Evolutionary conservation across 83 land plant genomes (phyloP), one percentile per base, ranked within the genome.

Genomic region (Isoetes engelmannii): DNA sequence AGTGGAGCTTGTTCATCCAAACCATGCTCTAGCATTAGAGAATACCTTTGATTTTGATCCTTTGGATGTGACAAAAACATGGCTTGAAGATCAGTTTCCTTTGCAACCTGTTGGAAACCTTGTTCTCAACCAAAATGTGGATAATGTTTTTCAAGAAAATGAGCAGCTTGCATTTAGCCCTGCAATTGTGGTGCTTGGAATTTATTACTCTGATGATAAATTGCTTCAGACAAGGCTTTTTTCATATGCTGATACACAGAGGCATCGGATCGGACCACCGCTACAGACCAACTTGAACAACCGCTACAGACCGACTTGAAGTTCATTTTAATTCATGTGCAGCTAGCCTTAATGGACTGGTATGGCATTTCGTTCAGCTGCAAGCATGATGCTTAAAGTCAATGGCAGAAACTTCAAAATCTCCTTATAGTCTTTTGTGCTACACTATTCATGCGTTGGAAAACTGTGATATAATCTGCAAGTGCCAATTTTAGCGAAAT

Each of bases 1-100:
- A 48, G 6, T 75, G 78, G 78, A 75, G 50, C 17, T 63, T 75
- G 74, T 72, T 45, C 54, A 62, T 75, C 18, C 74, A 75, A 71
- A 63, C 58, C 21, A 69, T 75, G 54, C 65, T 48, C 67, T 62
- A 19, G 77, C 56, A 13, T 63, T 67, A 28, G 72, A 61, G 46
- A 41, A 42, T 8, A 10, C 45, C 20, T 74, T 57, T 54, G 45
- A 69, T 7, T 74, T 6, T 1, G 77, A 74, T 41, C 77, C 77
- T 0, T 68, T 74, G 19, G 77, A 74, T 68, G 15, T 74, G 65
- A 74, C 77, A 10, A 74, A 74, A 64, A 65, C 66, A 64, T 65
- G 65, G 74, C 28, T 3, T 41, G 47, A 20, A 47, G 18, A 20
- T 5, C 13, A 44, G 37, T 8, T 4, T 0, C 13, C 6, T 13